Conservation (phyloP, 352 stramenopile genomes). For the Phytopythium ostracodes region DNA sequence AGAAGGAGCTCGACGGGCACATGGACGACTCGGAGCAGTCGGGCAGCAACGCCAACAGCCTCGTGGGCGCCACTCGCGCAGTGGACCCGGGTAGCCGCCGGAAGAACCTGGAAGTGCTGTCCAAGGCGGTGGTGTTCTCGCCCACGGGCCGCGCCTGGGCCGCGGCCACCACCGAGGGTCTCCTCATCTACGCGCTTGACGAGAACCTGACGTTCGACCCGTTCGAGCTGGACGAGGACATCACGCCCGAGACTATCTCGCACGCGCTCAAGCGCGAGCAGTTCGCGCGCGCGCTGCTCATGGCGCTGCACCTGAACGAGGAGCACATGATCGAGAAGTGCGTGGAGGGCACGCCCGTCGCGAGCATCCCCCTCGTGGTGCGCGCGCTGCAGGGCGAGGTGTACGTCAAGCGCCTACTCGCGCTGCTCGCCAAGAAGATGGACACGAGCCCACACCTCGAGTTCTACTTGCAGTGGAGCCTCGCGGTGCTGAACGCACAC, state of each 20-base stretch:
- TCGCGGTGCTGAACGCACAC: slow-evolving; percentile 93
- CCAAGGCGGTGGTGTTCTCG: slow-evolving; percentile 95
- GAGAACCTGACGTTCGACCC: slow-evolving; percentile 98
- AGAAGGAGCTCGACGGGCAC: slow-evolving; percentile 71
- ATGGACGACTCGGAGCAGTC: slow-evolving; percentile 29
- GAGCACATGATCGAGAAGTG: slow-evolving; percentile 90
- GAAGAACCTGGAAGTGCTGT: slow-evolving; percentile 85
- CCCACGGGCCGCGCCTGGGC: slow-evolving; percentile 96
- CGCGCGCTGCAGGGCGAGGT: slow-evolving; percentile 82
- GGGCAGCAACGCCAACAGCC: slow-evolving; percentile 26
- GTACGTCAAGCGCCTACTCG: slow-evolving; percentile 91
- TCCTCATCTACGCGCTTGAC: slow-evolving; percentile 97
- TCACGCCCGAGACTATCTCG: slow-evolving; percentile 93
- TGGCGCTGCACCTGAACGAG: slow-evolving; percentile 97
- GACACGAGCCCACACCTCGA: slow-evolving; percentile 93
- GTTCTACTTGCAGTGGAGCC: slow-evolving; percentile 96
- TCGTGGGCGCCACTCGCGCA: slow-evolving; percentile 80
- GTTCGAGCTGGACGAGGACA: slow-evolving; percentile 97
- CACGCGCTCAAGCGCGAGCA: slow-evolving; percentile 85
- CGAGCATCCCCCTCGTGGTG: slow-evolving; percentile 89
- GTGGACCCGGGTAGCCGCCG: slow-evolving; percentile 91
- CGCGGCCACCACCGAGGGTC: slow-evolving; percentile 95
- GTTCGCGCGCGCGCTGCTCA: slow-evolving; percentile 92
- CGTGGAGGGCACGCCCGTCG: slow-evolving; percentile 88
- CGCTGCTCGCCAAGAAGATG: slow-evolving; percentile 92